Percentiles rank a stretch among this genome's conserved stretches.
phyloP scores from a whole-genome alignment of 768 basidiomycete species.

The Trametes cinnabarina region DNA sequence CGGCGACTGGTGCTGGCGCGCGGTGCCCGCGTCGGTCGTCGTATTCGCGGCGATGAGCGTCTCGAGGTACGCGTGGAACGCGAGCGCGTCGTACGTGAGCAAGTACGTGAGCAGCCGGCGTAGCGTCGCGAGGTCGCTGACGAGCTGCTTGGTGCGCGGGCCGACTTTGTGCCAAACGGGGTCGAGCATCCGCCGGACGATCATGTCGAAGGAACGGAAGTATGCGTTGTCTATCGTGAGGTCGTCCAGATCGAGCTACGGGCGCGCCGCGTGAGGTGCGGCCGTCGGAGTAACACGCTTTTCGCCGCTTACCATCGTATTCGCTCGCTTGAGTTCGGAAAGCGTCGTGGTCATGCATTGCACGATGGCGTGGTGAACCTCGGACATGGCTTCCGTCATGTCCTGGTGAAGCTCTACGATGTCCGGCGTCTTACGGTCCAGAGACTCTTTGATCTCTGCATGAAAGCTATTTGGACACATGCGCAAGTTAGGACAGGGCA shows the following conservation, averaged over 20 bases:
- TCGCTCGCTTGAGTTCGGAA: conserved; percentile 84
- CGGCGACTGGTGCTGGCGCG: conserved; percentile 69
- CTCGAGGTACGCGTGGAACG: conserved; percentile 90
- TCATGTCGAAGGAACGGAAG: conserved; percentile 86
- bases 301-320: conserved; percentile 53
- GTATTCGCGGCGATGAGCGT: conserved; percentile 71
- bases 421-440: conserved; percentile 83
- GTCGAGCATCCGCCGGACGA: conserved; percentile 87
- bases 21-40: conserved; percentile 45
- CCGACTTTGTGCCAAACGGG: conserved; percentile 97
- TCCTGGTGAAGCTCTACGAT: conserved; percentile 89
- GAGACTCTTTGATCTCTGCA: conserved; percentile 76
- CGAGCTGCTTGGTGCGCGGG: conserved; percentile 86
- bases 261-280: background rate
- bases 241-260: conserved; percentile 91
- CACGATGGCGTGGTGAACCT: conserved; percentile 88
- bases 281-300: no score
- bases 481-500: background rate
- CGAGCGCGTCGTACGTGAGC: conserved; percentile 85
- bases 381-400: conserved; percentile 82
- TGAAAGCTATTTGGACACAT: conserved; percentile 86
- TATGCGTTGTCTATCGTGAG: conserved; percentile 91
- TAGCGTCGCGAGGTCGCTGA: conserved; percentile 82
- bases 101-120: conserved; percentile 81
- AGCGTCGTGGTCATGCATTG: conserved; percentile 93